Conservation (phyloP, 257 asterid genomes). For the Linderniella brevidens region DNA sequence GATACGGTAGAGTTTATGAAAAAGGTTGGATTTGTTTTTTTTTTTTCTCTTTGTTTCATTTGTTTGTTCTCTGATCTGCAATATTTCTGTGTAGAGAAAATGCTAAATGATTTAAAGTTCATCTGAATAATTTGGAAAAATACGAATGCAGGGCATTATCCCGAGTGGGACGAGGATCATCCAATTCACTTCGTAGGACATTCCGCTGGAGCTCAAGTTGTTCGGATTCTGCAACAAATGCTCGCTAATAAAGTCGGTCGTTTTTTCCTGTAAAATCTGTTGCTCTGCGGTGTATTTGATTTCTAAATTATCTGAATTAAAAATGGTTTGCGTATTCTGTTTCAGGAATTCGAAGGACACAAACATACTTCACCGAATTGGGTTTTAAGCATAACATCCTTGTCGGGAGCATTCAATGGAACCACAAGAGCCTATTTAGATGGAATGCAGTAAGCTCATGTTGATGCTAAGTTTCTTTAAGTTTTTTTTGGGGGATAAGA, state of each 20-base stretch:
- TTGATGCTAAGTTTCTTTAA: background rate
- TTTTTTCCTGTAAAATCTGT: background rate
- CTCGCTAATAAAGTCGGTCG: constrained; percentile 70
- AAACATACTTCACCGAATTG: constrained; percentile 66
- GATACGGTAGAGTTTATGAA: constrained; percentile 58
- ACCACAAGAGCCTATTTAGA: constrained; percentile 82
- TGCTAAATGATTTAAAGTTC: too few relatives aligned
- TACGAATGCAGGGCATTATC: constrained; percentile 50
- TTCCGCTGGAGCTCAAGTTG: constrained; percentile 96
- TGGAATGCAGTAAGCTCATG: constrained; percentile 71
- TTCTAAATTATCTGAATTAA: too few relatives aligned
- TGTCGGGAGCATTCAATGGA: constrained; percentile 97
- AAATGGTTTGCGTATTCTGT: background rate
- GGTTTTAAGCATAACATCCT: constrained; percentile 75
- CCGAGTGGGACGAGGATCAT: constrained; percentile 94
- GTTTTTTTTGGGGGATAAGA: background rate
- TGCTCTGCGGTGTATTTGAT: background rate
- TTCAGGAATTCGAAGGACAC: constrained; percentile 65
- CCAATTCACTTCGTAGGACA: constrained; percentile 94
- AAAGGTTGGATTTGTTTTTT: constrained; percentile 24
- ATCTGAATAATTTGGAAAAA: too few relatives aligned
- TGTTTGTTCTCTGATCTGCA: background rate
- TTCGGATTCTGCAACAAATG: constrained; percentile 89
- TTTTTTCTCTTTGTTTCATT: constrained; percentile 1
- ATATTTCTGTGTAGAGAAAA: background rate